A percentile compares a stretch with the other conserved stretches of the same genome.
These are phyloP conservation scores for Bryoerythrophyllum caledonicum DNA, from an alignment of 225 moss, liverwort and hornwort genomes.

Conservation along the genomic window DNA sequence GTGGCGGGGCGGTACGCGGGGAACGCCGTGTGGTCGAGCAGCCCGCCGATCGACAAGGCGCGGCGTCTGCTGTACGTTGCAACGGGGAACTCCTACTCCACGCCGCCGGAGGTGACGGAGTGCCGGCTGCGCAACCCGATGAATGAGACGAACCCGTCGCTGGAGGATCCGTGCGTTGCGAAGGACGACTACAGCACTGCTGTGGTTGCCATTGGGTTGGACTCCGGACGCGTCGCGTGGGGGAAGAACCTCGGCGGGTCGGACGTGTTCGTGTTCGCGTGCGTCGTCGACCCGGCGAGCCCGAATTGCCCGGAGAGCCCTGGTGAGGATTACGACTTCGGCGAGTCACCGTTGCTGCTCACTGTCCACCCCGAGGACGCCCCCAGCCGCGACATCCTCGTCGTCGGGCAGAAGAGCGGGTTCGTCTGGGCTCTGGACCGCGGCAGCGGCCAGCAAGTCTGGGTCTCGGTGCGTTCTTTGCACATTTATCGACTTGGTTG, in stretches of 20 bases:
- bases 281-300: neutral
- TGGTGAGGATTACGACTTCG: slow-evolving; percentile 41
- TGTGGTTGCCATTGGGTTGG: slow-evolving; percentile 27
- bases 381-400: slow-evolving; percentile 21
- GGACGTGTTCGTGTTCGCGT: slow-evolving; percentile 26
- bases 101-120: slow-evolving; percentile 15
- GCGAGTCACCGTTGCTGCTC: slow-evolving; percentile 42
- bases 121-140: slow-evolving; percentile 11
- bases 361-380: slow-evolving; percentile 5
- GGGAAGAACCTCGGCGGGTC: slow-evolving; percentile 27
- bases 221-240: slow-evolving; percentile 25
- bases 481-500: too few relatives aligned
- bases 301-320: slow-evolving; percentile 26
- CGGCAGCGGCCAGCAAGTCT: slow-evolving; percentile 21
- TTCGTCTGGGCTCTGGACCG: slow-evolving; percentile 38
- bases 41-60: slow-evolving; percentile 28
- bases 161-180: slow-evolving; percentile 30
- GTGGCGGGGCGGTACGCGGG: slow-evolving; percentile 24
- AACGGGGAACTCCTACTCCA: slow-evolving; percentile 36
- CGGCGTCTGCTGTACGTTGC: slow-evolving; percentile 24
- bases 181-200: slow-evolving; percentile 16
- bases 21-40: slow-evolving; percentile 31
- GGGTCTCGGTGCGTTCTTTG: slow-evolving; percentile 23
- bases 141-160: slow-evolving; percentile 19
- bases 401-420: slow-evolving; percentile 39